Evolutionary conservation across 2,329 filamentous ascomycete genomes (phyloP), one percentile per base, ranked within the genome.

Genomic region (Pochonia chlamydosporia): DNA sequence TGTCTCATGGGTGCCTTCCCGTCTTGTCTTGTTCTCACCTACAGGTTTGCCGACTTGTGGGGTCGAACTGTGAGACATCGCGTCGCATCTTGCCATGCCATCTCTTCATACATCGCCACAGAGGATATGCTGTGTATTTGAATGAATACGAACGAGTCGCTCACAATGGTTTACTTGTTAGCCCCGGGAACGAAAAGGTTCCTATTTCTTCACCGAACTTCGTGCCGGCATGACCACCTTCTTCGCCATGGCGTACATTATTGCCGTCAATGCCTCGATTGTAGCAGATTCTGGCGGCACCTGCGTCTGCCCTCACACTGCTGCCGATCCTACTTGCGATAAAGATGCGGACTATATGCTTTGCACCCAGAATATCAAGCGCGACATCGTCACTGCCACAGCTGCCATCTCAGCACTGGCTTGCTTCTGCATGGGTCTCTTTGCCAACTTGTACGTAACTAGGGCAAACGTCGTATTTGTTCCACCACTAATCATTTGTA

Each of bases 221-320:
- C 84, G 89, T 52, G 89, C 87, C 49, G 89, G 89, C 41, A 69
- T 95, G 31, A 87, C 88, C 23, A 90, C 87, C 62, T 89, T 90
- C 68, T 86, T 87, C 63, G 78, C 79, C 56, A 75, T 78, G 69
- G 69, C 70, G 51, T 76, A 76, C 59, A 78, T 79, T 51, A 71
- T 78, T 53, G 70, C 75, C 51, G 75, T 78, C 55, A 74, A 80
- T 57, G 65, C 71, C 10, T 70, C 67, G 52, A 76, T 77, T 53
- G 72, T 75, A 40, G 76, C 84, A 41, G 78, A 87, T 52, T 79
- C 75, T 8, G 85, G 85, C 52, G 88, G 87, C 47, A 89, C 87
- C 16, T 93, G 88, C 57, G 79, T 89, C 26, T 93, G 88, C 62
- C 75, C 77, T 21, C 67, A 67, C 18, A 71, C 68, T 30, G 52